These are phyloP conservation scores for Lactarius sp. DNA, from an alignment of 768 basidiomycete genomes.

Conservation along the genomic window DNA sequence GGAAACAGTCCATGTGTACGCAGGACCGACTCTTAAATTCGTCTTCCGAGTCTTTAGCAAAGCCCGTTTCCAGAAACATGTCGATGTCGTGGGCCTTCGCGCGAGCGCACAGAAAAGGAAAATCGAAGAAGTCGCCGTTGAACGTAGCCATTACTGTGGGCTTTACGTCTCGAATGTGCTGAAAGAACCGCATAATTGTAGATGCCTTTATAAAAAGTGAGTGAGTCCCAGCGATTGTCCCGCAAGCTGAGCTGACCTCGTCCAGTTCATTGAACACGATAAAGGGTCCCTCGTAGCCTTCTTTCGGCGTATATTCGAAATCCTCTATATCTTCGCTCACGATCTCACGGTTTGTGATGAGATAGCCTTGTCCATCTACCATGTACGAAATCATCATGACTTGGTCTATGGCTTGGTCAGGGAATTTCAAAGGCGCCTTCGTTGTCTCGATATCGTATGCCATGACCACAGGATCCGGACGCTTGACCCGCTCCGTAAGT, in stretches of 20 bases:
- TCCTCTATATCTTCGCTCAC: slow-evolving; percentile 97
- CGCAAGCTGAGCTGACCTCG: slow-evolving; percentile 51
- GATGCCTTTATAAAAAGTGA: slow-evolving; percentile 51
- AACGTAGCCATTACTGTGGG: slow-evolving; percentile 98
- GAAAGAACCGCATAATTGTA: slow-evolving; percentile 83
- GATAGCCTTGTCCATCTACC: slow-evolving; percentile 95
- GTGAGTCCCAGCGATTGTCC: neutral
- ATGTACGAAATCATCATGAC: slow-evolving; percentile 99
- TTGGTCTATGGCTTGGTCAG: slow-evolving; percentile 91
- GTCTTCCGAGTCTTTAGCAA: slow-evolving; percentile 84
- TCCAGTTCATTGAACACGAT: slow-evolving; percentile 91
- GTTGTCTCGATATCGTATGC: slow-evolving; percentile 99
- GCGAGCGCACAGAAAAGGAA: slow-evolving; percentile 89
- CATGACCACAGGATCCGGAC: slow-evolving; percentile 98
- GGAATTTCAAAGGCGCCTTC: slow-evolving; percentile 99
- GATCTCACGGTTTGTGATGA: slow-evolving; percentile 97
- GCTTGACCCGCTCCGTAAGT: slow-evolving; percentile 84
- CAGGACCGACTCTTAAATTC: slow-evolving; percentile 92
- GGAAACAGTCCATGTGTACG: slow-evolving; percentile 98
- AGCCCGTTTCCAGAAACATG: slow-evolving; percentile 94
- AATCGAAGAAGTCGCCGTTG: slow-evolving; percentile 99
- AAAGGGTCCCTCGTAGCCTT: slow-evolving; percentile 96
- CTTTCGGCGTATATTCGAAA: slow-evolving; percentile 98
- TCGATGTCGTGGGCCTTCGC: slow-evolving; percentile 87
- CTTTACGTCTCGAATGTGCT: slow-evolving; percentile 87